These are phyloP conservation scores for Pichia heedii DNA, from an alignment of 805 yeast species.

Conservation along the genomic window DNA sequence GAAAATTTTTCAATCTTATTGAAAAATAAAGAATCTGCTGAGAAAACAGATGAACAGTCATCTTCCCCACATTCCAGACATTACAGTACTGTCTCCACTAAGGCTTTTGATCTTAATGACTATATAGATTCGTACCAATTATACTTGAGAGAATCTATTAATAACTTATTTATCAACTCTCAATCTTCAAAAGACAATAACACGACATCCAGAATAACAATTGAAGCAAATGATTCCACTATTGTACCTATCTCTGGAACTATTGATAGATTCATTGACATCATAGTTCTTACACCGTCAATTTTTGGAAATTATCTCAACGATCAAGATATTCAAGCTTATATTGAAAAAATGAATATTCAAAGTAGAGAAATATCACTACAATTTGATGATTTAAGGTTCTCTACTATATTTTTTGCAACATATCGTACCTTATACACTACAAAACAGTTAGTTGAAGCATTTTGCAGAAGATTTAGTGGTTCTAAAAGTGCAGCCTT, in stretches of 20 bases:
- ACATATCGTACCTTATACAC: constrained; percentile 61
- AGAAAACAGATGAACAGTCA: constrained; percentile 23
- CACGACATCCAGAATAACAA: too few relatives aligned
- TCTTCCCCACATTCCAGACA: constrained; percentile 18
- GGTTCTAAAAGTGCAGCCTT: constrained; percentile 57
- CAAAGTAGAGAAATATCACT: constrained; percentile 24
- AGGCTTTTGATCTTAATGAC: constrained; percentile 27
- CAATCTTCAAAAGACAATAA: too few relatives aligned
- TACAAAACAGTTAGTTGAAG: constrained; percentile 42
- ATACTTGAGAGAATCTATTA: constrained; percentile 15
- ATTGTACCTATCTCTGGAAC: constrained; percentile 50
- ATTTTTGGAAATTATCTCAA: constrained; percentile 41
- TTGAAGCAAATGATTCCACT: constrained; percentile 10
- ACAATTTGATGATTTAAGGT: constrained; percentile 55
- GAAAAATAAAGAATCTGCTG: too few relatives aligned
- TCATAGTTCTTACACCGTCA: constrained; percentile 63
- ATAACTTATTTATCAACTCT: too few relatives aligned
- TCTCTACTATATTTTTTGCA: constrained; percentile 60
- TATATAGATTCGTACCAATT: constrained; percentile 19
- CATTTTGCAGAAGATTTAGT: constrained; percentile 43
- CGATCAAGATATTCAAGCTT: constrained; percentile 34
- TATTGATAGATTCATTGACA: constrained; percentile 67
- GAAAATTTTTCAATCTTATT: too few relatives aligned
- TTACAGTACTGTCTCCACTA: constrained; percentile 28
- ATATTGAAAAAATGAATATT: constrained; percentile 18